Evolutionary conservation across 768 basidiomycete species (phyloP), one percentile per base, ranked within the genome.

Genomic region (Russula virescens): DNA sequence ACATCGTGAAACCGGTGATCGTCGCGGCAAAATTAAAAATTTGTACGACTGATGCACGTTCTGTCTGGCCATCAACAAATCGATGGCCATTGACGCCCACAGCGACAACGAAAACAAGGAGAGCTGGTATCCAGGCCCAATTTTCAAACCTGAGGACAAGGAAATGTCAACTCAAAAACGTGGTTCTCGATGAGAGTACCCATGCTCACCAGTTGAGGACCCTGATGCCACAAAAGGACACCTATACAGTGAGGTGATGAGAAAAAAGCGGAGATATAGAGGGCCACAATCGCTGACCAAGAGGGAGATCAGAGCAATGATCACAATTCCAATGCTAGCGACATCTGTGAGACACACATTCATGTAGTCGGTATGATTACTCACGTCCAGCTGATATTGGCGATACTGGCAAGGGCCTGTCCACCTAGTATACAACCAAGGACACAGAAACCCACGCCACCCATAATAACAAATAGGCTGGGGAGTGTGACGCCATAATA

Each of bases 51-150:
- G 82, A 81, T 1, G 87, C 83, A 2, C 89, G 85, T 8, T 69
- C 73, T 0, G 76, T 72, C 1, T 79, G 76, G 1, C 76, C 77
- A 52, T 77, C 79, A 18, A 74, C 74, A 10, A 94, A 75, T 65
- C 91, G 78, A 65, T 89, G 86, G 0, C 85, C 89, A 0, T 88
- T 84, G n/a, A 90, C 77, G 3, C 87, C 90, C 16, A 88, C 73
- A 5, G 83, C 83, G 57, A 93, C 80, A 40, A 91, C 65, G 71
- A 86, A 91, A 6, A 85, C 81, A 55, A 93, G 74, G 23, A 90
- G 69, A 19, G 89, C 81, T 0, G 91, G 91, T 16, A 91, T 77
- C 89, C 91, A 92, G 1, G 86, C 76, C 2, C 88, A 62, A 13
- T 83, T 80, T 68, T 91, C 89, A 68, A 89, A 93, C 86, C 88